phyloP scores from a whole-genome alignment of 768 basidiomycete genomes.

The Tricholoma hemisulphureum region DNA sequence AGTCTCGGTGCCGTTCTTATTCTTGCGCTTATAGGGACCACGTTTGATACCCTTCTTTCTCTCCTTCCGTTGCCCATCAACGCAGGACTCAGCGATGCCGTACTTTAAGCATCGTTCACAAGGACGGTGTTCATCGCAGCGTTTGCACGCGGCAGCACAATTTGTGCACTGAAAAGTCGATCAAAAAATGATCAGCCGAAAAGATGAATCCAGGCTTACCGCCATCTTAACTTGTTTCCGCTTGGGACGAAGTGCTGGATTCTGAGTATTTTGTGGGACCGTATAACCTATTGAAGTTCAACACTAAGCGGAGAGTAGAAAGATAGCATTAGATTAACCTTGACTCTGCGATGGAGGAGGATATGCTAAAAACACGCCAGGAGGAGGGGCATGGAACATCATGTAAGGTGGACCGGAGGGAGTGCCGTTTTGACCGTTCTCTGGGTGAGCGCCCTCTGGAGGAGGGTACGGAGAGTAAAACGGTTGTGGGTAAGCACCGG shows the following conservation, averaged over 20 bases:
- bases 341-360: conserved; percentile 35
- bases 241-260: conserved; percentile 52
- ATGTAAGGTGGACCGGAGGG: conserved; percentile 37
- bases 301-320: neutral
- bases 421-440: conserved; percentile 32
- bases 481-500: conserved; percentile 37
- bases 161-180: conserved; percentile 61
- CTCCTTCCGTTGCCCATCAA: conserved; percentile 91
- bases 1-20: conserved; percentile 27
- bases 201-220: conserved; percentile 29
- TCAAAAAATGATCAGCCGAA: neutral
- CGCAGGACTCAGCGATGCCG: conserved; percentile 71
- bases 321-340: conserved; percentile 25
- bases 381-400: conserved; percentile 39
- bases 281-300: conserved; percentile 5
- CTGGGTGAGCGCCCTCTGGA: conserved; percentile 34
- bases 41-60: conserved; percentile 88
- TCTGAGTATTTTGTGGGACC: conserved; percentile 24
- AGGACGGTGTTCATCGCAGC: conserved; percentile 84
- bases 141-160: conserved; percentile 85
- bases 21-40: conserved; percentile 77
- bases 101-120: conserved; percentile 91
- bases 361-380: conserved; percentile 45
- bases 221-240: conserved; percentile 90
- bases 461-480: conserved; percentile 42